These are phyloP conservation scores for Gremmenia infestans DNA, from an alignment of 2,329 filamentous ascomycete genomes.

Conservation along the genomic window DNA sequence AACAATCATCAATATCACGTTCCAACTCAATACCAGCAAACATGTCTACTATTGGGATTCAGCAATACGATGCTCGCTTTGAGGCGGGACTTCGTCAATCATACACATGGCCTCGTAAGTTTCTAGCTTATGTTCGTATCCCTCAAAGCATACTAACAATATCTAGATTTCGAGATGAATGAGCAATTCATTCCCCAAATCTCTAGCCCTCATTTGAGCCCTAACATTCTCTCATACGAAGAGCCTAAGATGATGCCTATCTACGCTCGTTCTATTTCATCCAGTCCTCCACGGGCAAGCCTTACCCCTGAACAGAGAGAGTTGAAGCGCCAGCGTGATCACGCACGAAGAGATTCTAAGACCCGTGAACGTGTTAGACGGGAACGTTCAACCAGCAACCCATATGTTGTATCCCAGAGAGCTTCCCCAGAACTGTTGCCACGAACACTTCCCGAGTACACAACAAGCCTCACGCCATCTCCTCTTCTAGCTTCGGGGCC, in stretches of 20 bases:
- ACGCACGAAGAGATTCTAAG: slow-evolving; percentile 54
- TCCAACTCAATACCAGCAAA: slow-evolving; percentile 25
- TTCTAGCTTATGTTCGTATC: not conserved
- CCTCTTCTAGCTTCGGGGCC: slow-evolving; percentile 28
- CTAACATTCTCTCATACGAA: slow-evolving; percentile 26
- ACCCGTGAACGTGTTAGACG: slow-evolving; percentile 49
- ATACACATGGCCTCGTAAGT: slow-evolving; percentile 32
- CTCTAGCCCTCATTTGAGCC: slow-evolving; percentile 21
- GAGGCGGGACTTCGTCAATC: slow-evolving; percentile 26
- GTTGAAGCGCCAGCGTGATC: slow-evolving; percentile 56
- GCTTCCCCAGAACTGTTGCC: slow-evolving; percentile 31
- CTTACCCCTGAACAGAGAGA: slow-evolving; percentile 58
- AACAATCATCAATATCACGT: slow-evolving; percentile 16
- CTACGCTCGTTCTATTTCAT: slow-evolving; percentile 38
- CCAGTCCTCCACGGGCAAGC: slow-evolving; percentile 50
- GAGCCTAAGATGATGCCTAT: slow-evolving; percentile 29
- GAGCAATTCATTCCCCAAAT: slow-evolving; percentile 28
- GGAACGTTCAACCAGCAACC: slow-evolving; percentile 32
- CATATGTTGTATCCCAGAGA: slow-evolving; percentile 28
- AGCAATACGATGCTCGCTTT: slow-evolving; percentile 30
- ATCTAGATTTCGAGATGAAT: slow-evolving; percentile 28
- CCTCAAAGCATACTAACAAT: slow-evolving; percentile 13
- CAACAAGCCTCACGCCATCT: slow-evolving; percentile 27
- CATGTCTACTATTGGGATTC: slow-evolving; percentile 31
- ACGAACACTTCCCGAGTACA: slow-evolving; percentile 27